Evolutionary conservation across 1,284 basidiomycete species (phyloP).

Genomic region (Naganishia sp.): DNA sequence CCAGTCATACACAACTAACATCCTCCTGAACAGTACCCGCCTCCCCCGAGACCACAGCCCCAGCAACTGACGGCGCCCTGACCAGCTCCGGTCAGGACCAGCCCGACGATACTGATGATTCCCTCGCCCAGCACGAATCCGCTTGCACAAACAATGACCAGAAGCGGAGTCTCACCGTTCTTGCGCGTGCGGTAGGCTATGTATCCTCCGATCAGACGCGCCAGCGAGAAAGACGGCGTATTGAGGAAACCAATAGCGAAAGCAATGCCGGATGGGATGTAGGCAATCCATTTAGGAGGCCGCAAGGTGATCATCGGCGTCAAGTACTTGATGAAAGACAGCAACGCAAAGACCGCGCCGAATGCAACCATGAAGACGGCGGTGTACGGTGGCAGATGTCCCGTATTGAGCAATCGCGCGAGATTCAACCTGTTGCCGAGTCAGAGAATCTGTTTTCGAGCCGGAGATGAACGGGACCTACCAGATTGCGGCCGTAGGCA

Average conservation of each 20-base stretch:
- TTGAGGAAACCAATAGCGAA: slow-evolving; percentile 83
- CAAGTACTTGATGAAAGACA: slow-evolving; percentile 70
- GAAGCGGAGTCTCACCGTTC: slow-evolving; percentile 63
- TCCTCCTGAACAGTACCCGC: slow-evolving; percentile 54
- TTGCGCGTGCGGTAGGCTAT: slow-evolving; percentile 69
- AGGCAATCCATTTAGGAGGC: slow-evolving; percentile 58
- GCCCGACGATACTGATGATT: slow-evolving; percentile 76
- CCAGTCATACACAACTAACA: slow-evolving; percentile 33
- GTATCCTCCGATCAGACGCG: slow-evolving; percentile 83
- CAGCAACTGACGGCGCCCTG: slow-evolving; percentile 75
- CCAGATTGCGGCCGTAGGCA: slow-evolving; percentile 81
- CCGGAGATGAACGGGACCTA: slow-evolving; percentile 34
- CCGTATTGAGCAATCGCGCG: slow-evolving; percentile 78
- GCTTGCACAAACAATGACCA: slow-evolving; percentile 82
- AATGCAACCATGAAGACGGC: slow-evolving; percentile 79
- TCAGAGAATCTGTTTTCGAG: neutral
- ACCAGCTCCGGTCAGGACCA: slow-evolving; percentile 73
- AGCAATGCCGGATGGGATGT: slow-evolving; percentile 85
- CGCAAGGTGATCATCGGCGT: slow-evolving; percentile 48
- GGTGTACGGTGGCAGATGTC: slow-evolving; percentile 75
- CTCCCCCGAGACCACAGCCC: slow-evolving; percentile 70
- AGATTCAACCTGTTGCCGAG: slow-evolving; percentile 72
- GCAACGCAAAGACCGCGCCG: slow-evolving; percentile 66
- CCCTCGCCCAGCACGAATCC: slow-evolving; percentile 94
- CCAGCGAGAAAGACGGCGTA: slow-evolving; percentile 90